Evolutionary conservation across 805 yeast species (phyloP).

Genomic region (Candida nitratophila): DNA sequence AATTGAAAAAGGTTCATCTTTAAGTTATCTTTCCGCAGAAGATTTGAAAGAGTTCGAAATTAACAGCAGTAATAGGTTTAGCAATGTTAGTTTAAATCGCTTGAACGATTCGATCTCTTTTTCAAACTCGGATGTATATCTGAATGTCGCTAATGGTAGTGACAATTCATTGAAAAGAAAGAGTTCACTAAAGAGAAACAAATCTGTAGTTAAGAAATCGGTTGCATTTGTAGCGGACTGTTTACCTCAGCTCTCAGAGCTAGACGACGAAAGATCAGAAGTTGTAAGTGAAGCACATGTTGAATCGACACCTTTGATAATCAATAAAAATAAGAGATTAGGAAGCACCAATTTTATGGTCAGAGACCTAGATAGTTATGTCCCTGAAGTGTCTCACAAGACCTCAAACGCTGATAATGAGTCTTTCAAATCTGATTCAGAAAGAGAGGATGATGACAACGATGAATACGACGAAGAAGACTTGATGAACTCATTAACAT

Average conservation of each 20-base stretch:
- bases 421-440: not conserved
- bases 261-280: constrained; percentile 32
- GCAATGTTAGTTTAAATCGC: constrained; percentile 5
- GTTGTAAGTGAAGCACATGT: constrained; percentile 34
- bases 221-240: constrained; percentile 24
- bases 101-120: not conserved
- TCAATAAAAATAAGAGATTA: constrained; percentile 21
- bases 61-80: constrained; percentile 13
- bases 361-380: constrained; percentile 25
- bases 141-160: constrained; percentile 1
- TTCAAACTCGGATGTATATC: not conserved
- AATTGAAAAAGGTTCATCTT: constrained; percentile 29
- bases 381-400: too few species aligned
- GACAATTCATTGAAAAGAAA: constrained; percentile 17
- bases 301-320: constrained; percentile 17
- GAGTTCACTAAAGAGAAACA: constrained; percentile 18
- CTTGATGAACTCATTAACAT: not conserved
- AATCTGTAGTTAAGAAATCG: constrained; percentile 17
- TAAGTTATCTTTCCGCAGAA: constrained; percentile 14
- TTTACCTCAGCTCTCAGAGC: constrained; percentile 7
- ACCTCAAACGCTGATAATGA: too few species aligned
- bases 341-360: constrained; percentile 24
- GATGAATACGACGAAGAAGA: constrained; percentile 6
- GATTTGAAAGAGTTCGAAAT: constrained; percentile 19
- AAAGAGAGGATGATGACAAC: not conserved